These are phyloP conservation scores for Porogramme epimiltina DNA, from an alignment of 1,284 basidiomycete species.

Conservation along the genomic window DNA sequence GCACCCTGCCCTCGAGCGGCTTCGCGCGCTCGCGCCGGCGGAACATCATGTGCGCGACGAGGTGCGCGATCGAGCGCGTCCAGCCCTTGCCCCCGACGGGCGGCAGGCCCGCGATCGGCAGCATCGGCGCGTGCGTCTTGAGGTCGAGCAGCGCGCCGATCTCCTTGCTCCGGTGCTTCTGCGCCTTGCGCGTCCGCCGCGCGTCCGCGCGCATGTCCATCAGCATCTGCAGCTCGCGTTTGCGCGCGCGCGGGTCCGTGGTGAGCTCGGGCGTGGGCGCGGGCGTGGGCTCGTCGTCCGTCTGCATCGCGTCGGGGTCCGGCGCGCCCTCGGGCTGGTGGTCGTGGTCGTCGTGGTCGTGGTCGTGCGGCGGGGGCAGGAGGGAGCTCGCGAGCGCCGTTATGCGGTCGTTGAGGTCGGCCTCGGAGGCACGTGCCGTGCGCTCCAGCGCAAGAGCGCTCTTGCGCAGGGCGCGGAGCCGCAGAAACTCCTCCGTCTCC, in stretches of 20 bases:
- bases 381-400: slow-evolving; percentile 25
- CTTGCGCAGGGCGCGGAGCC: slow-evolving; percentile 40
- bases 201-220: slow-evolving; percentile 47
- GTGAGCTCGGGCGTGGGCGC: neutral
- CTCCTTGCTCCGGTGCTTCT: slow-evolving; percentile 54
- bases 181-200: slow-evolving; percentile 44
- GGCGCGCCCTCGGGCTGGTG: too few relatives aligned
- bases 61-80: slow-evolving; percentile 44
- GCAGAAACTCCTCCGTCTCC: slow-evolving; percentile 29
- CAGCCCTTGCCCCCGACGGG: slow-evolving; percentile 27
- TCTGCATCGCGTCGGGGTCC: slow-evolving; percentile 6
- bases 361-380: slow-evolving; percentile 18
- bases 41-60: slow-evolving; percentile 60
- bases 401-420: slow-evolving; percentile 32
- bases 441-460: slow-evolving; percentile 43
- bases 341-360: neutral
- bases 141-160: slow-evolving; percentile 50
- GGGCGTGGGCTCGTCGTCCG: neutral
- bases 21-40: slow-evolving; percentile 43
- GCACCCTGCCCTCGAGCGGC: slow-evolving; percentile 38
- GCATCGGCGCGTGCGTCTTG: slow-evolving; percentile 38
- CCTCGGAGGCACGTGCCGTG: slow-evolving; percentile 40
- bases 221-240: slow-evolving; percentile 37
- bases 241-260: slow-evolving; percentile 27
- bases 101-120: slow-evolving; percentile 16